A percentile compares a stretch with the other conserved stretches of the same genome.
phyloP scores from a whole-genome alignment of 2,329 filamentous ascomycete genomes.

The Aureobasidium sp. region DNA sequence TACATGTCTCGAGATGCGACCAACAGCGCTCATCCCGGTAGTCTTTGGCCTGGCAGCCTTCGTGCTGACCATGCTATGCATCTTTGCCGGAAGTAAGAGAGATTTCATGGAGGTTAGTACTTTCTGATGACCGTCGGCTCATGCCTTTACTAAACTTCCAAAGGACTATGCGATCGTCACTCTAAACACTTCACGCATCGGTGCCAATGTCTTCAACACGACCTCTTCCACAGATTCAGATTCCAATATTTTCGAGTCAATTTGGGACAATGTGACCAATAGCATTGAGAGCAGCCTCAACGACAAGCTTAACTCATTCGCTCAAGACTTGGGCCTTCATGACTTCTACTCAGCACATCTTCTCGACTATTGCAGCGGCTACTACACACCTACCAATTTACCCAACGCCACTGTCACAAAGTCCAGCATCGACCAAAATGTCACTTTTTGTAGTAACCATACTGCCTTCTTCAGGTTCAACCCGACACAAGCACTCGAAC shows the following conservation, averaged over 20 bases:
- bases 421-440: constrained; percentile 41
- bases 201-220: constrained; percentile 32
- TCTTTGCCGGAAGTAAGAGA: constrained; percentile 54
- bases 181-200: constrained; percentile 52
- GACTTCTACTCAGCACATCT: constrained; percentile 58
- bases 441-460: constrained; percentile 48
- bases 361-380: constrained; percentile 52
- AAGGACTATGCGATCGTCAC: constrained; percentile 4
- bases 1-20: constrained; percentile 35
- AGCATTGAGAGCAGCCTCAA: constrained; percentile 36
- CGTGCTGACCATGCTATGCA: constrained; percentile 52
- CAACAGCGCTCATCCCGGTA: constrained; percentile 44
- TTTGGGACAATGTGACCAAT: constrained; percentile 29
- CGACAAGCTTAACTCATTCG: constrained; percentile 36
- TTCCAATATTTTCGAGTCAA: constrained; percentile 25
- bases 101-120: constrained; percentile 44
- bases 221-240: constrained; percentile 22
- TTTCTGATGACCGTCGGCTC: not conserved
- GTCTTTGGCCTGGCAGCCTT: constrained; percentile 48
- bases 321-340: constrained; percentile 46
- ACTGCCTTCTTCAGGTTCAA: constrained; percentile 53
- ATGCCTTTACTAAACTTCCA: constrained; percentile 30
- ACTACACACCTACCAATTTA: constrained; percentile 37
- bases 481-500: constrained; percentile 43
- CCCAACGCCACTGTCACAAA: constrained; percentile 36